Percentiles rank a stretch among this genome's conserved stretches.
Evolutionary conservation across 2,329 filamentous ascomycete genomes (phyloP).

Genomic region (Ceratocystis lukuohia): DNA sequence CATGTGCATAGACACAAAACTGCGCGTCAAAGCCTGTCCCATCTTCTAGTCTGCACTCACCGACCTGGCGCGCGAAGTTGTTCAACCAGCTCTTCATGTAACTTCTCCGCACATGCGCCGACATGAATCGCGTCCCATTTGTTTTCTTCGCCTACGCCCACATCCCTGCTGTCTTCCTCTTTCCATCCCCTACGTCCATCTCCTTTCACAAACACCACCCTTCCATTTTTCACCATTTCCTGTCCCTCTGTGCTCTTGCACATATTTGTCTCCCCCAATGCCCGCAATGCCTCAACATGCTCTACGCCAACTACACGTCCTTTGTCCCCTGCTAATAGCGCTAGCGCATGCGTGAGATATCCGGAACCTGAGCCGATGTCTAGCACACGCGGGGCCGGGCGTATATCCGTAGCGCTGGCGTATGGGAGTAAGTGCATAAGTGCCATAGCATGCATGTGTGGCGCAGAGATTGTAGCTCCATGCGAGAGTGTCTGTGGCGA

Average conservation of each 20-base stretch:
- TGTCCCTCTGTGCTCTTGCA: conserved; percentile 45
- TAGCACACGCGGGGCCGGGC: conserved; percentile 37
- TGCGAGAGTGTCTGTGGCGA: conserved; percentile 43
- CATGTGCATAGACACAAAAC: background rate
- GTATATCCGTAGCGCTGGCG: background rate
- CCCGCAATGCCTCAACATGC: conserved; percentile 52
- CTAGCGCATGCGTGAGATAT: conserved; percentile 79
- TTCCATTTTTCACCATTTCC: conserved; percentile 46
- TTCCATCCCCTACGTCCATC: conserved; percentile 58
- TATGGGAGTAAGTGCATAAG: conserved; percentile 36
- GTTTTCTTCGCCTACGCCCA: background rate
- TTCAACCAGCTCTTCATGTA: conserved; percentile 59
- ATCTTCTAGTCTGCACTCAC: conserved; percentile 26
- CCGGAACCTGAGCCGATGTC: conserved; percentile 66
- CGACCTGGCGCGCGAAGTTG: conserved; percentile 69
- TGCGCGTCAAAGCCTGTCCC: conserved; percentile 16
- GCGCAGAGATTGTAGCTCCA: conserved; percentile 43
- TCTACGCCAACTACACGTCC: conserved; percentile 66
- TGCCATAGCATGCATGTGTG: conserved; percentile 48
- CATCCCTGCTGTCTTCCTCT: conserved; percentile 28
- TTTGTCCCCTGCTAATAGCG: conserved; percentile 57
- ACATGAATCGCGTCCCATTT: conserved; percentile 89
- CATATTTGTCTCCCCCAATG: conserved; percentile 54
- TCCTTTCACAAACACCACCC: conserved; percentile 58
- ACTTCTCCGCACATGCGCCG: conserved; percentile 63